Evolutionary conservation across 1,284 basidiomycete species (phyloP).

Genomic region (Sporisorium reilianum): DNA sequence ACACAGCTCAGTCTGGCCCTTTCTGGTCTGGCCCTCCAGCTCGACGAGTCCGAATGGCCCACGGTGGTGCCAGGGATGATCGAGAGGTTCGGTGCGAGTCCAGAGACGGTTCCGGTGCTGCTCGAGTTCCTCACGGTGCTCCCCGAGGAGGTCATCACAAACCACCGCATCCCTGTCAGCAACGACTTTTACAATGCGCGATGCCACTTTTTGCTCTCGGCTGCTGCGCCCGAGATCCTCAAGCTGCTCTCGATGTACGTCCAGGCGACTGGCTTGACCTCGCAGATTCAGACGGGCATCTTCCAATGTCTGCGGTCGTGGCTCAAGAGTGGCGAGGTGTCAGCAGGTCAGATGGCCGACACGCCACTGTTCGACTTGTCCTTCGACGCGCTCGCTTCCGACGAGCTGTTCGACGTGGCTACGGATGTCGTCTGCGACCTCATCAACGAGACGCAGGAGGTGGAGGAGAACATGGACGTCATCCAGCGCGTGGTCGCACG

Average conservation of each 20-base stretch:
- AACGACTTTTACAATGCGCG: slow-evolving; percentile 77
- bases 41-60: slow-evolving; percentile 80
- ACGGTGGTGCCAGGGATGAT: slow-evolving; percentile 85
- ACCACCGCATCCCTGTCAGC: slow-evolving; percentile 89
- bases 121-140: slow-evolving; percentile 91
- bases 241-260: slow-evolving; percentile 89
- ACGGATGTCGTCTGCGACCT: slow-evolving; percentile 93
- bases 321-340: slow-evolving; percentile 88
- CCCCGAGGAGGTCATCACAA: slow-evolving; percentile 88
- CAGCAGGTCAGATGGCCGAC: slow-evolving; percentile 76
- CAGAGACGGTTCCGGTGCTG: slow-evolving; percentile 83
- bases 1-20: slow-evolving; percentile 90
- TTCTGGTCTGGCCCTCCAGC: slow-evolving; percentile 89
- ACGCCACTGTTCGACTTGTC: slow-evolving; percentile 83
- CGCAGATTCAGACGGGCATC: slow-evolving; percentile 83
- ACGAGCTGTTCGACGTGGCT: slow-evolving; percentile 89
- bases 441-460: slow-evolving; percentile 97
- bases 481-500: slow-evolving; percentile 86
- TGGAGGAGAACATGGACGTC: slow-evolving; percentile 90
- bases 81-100: slow-evolving; percentile 85
- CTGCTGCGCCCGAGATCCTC: slow-evolving; percentile 80
- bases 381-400: slow-evolving; percentile 69
- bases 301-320: slow-evolving; percentile 88
- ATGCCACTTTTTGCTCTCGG: slow-evolving; percentile 63
- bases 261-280: slow-evolving; percentile 85